Conservation (phyloP, 306 rosid species). For the Pterocarpus macrocarpus region DNA sequence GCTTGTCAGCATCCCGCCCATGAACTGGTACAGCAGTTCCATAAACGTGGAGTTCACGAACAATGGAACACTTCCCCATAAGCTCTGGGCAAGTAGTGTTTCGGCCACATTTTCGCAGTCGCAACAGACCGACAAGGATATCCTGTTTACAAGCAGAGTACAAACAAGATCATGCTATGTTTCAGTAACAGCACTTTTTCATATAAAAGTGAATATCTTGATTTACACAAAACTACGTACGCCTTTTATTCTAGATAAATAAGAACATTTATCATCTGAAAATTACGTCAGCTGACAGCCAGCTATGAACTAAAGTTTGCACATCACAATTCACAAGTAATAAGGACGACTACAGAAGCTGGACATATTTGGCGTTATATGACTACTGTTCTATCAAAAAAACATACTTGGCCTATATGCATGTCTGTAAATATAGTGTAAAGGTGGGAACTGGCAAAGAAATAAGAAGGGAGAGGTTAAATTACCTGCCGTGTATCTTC, state of each 20-base stretch:
- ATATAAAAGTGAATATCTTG: slow-evolving; percentile 20
- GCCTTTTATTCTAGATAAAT: not conserved
- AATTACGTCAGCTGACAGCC: not conserved
- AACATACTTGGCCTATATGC: not conserved
- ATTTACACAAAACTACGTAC: not conserved
- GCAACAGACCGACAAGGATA: slow-evolving; percentile 90
- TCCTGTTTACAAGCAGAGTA: slow-evolving; percentile 60
- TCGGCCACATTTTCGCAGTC: slow-evolving; percentile 86
- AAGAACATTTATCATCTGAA: slow-evolving; percentile 7
- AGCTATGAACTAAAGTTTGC: slow-evolving; percentile 2
- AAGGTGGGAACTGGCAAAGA: not conserved
- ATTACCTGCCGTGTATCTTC: slow-evolving; percentile 92
- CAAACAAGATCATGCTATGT: slow-evolving; percentile 30
- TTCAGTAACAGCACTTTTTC: slow-evolving; percentile 12
- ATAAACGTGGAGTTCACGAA: slow-evolving; percentile 97
- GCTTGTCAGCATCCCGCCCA: slow-evolving; percentile 91
- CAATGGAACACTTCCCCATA: slow-evolving; percentile 85
- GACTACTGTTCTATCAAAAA: too few relatives aligned
- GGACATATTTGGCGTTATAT: not conserved
- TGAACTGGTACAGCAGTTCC: slow-evolving; percentile 99
- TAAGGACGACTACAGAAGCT: not conserved
- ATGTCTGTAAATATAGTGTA: not conserved
- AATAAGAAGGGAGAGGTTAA: slow-evolving; percentile 17
- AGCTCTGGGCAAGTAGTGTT: slow-evolving; percentile 90
- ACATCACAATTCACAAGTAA: slow-evolving; percentile 17